Evolutionary conservation across 1,284 basidiomycete genomes (phyloP), one percentile per base, ranked within the genome.

Genomic region (Cryptococcus sp.): DNA sequence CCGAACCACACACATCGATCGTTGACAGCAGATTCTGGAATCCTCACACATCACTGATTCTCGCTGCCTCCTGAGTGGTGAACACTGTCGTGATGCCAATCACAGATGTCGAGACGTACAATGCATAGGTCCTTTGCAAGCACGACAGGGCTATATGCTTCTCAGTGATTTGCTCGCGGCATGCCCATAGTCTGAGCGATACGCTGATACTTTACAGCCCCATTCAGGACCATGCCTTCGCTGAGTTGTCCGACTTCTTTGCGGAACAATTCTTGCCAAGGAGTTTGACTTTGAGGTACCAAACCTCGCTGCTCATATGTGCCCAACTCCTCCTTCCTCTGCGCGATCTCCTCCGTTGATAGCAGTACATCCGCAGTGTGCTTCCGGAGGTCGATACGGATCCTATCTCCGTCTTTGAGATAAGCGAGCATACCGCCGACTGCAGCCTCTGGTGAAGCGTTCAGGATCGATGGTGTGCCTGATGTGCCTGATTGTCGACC

Each of bases 191-290:
- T 74, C 68, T 74, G 70, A 3, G 77, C 77, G n/a, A 78, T 61
- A 38, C 65, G 58, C 65, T 78, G 77, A 54, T 69, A 78, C 64
- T 77, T 73, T 54, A 72, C 67, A 7, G 75, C 75, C 3, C 63
- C 57, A 48, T 76, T 72, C 29, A 78, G 53, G 7, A 77, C 76
- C 75, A 77, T 77, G 13, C 77, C 77, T 58, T 77, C 77, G 43
- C 65, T 69, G 17, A 78, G 62, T 57, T 78, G 70, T 10, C 65
- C 66, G 34, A 74, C 74, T 23, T 66, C 59, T 6, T 68, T 57
- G 51, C 77, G 69, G 60, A 74, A 78, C 25, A 78, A 67, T 56
- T 77, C 70, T 65, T 78, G 77, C 77, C 77, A 78, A 3, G 77
- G 77, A 17, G 77, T 78, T 56, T 78, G 77, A 37, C 59, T 64